These are phyloP conservation scores for Panus rudis DNA, from an alignment of 768 basidiomycete genomes.

Conservation along the genomic window DNA sequence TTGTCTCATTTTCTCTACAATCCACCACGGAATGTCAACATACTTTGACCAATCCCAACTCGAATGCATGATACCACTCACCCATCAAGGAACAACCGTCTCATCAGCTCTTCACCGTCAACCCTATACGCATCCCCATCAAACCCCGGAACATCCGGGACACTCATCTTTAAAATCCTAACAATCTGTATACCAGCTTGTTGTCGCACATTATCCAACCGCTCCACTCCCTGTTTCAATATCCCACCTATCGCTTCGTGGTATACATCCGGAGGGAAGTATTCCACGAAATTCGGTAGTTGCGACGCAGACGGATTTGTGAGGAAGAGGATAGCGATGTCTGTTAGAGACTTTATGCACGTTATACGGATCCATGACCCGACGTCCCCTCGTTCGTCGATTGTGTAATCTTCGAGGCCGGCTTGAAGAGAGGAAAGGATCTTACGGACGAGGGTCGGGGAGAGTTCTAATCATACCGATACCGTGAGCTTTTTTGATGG, in stretches of 20 bases:
- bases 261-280: constrained; percentile 54
- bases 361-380: constrained; percentile 91
- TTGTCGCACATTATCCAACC: constrained; percentile 85
- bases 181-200: constrained; percentile 62
- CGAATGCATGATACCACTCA: constrained; percentile 23
- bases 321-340: constrained; percentile 46
- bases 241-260: constrained; percentile 55
- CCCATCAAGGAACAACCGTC: constrained; percentile 48
- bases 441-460: constrained; percentile 35
- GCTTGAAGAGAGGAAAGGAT: constrained; percentile 51
- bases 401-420: constrained; percentile 87
- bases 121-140: constrained; percentile 45
- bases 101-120: constrained; percentile 38
- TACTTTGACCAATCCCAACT: neutral
- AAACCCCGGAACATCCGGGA: constrained; percentile 30
- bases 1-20: constrained; percentile 28
- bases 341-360: constrained; percentile 60
- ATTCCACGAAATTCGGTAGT: constrained; percentile 44
- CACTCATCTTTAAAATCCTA: constrained; percentile 39
- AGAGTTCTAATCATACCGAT: constrained; percentile 34
- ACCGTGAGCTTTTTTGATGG: no score
- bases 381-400: constrained; percentile 92
- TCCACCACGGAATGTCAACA: constrained; percentile 2
- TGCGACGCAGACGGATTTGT: constrained; percentile 28
- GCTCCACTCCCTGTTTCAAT: constrained; percentile 85